Conservation (phyloP, 805 yeast species). For the Sungouiozyma ichnusensis region DNA sequence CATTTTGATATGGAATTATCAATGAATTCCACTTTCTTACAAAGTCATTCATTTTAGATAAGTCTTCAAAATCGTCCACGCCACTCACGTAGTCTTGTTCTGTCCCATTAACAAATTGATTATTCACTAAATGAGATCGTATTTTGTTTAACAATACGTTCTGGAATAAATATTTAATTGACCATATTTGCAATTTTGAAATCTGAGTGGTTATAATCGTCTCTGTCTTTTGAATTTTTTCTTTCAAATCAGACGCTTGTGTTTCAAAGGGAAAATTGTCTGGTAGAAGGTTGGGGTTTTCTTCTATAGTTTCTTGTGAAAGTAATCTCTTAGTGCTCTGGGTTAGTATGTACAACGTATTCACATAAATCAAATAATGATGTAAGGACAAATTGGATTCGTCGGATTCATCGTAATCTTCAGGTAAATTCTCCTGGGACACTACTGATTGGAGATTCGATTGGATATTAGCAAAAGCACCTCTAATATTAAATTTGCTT, state of each 20-base stretch:
- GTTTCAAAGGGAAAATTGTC: slow-evolving; percentile 32
- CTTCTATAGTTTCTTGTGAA: slow-evolving; percentile 24
- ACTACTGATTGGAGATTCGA: slow-evolving; percentile 27
- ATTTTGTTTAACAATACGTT: slow-evolving; percentile 29
- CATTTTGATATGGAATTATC: slow-evolving; percentile 53
- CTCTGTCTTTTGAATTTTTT: slow-evolving; percentile 19
- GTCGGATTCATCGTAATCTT: slow-evolving; percentile 10
- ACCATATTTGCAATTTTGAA: slow-evolving; percentile 29
- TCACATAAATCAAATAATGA: slow-evolving; percentile 56
- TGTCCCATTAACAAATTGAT: slow-evolving; percentile 27
- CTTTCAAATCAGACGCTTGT: slow-evolving; percentile 23
- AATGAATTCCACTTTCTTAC: slow-evolving; percentile 53
- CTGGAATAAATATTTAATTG: slow-evolving; percentile 35
- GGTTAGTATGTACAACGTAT: slow-evolving; percentile 57
- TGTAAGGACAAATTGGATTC: slow-evolving; percentile 34
- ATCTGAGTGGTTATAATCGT: slow-evolving; percentile 20
- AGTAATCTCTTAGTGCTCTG: slow-evolving; percentile 47
- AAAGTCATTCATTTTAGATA: slow-evolving; percentile 38
- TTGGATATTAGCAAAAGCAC: slow-evolving; percentile 31
- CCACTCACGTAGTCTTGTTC: slow-evolving; percentile 20
- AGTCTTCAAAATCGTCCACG: slow-evolving; percentile 29
- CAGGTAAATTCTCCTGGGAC: slow-evolving; percentile 21
- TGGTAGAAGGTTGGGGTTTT: slow-evolving; percentile 23
- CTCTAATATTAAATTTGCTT: slow-evolving; percentile 24
- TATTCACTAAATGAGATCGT: slow-evolving; percentile 31